Evolutionary conservation across 2,329 filamentous ascomycete genomes (phyloP), one percentile per base, ranked within the genome.

Genomic region (Paecilomyces formosus): DNA sequence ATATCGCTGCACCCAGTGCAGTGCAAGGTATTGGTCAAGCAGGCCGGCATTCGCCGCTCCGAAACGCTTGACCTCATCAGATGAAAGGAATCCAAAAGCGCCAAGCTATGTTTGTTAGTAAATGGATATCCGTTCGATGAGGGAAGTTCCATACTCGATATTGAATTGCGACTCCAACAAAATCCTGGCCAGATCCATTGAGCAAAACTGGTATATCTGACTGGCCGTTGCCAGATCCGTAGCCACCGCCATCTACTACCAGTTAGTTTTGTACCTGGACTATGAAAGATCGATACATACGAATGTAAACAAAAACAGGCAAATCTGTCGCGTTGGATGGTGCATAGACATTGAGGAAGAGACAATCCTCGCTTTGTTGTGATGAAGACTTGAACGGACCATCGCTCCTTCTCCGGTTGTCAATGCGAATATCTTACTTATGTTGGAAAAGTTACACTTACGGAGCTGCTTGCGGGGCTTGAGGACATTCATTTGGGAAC

Each of bases 1-100:
- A 60, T 83, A 72, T 49, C 78, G 66, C 57, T 81, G 77, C 2
- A 85, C 76, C 84, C 84, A 87, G 63, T 84, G 73, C 7, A 87
- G 70, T 24, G 81, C 82, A 18, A 83, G 71, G 12, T 80, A 74
- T 65, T 85, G 83, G 59, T 85, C 82, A 56, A 78, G 72, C 0
- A 84, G 69, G 2, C 76, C 82, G 8, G 75, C 76, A 63, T 84
- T 84, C 2, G 78, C 70, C 3, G 72, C 73, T 3, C 78, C 80
- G 59, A 76, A 70, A 18, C 67, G 63, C 31, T 76, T 72, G 52
- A 80, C 71, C 24, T 69, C 78, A 21, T 76, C 73, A 50, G 76
- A 81, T 11, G 73, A 74, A 56, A 79, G 67, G 70, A 72, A 82
- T 3, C 80, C 80, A 64, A 81, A 78, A 3, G 76, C 77, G 1